These are phyloP conservation scores for Secale cereale DNA, from an alignment of 176 grass and related monocot genomes.

Conservation along the genomic window DNA sequence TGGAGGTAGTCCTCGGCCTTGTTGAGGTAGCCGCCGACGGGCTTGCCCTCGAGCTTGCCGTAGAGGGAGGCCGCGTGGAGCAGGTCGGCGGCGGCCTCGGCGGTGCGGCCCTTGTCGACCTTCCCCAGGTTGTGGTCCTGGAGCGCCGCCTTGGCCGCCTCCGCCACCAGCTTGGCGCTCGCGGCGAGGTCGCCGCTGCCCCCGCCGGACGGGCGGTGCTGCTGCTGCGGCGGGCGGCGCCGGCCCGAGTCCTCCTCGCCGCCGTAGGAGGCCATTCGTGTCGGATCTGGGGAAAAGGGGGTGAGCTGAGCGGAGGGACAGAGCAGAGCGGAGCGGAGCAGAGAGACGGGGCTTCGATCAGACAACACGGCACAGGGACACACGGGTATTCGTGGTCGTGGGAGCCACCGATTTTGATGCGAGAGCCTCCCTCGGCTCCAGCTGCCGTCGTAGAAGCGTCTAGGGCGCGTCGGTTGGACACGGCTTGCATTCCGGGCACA, in stretches of 20 bases:
- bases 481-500: neutral
- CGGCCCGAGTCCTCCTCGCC: conserved; percentile 21
- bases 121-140: conserved; percentile 55
- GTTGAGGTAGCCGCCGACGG: conserved; percentile 55
- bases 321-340: neutral
- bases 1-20: conserved; percentile 93
- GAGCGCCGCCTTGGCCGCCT: conserved; percentile 61
- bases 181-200: conserved; percentile 58
- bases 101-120: conserved; percentile 72
- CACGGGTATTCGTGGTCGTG: neutral
- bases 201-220: conserved; percentile 31
- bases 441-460: neutral
- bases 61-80: conserved; percentile 79
- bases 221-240: conserved; percentile 7
- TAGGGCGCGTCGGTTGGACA: neutral
- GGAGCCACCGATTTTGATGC: neutral
- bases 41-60: conserved; percentile 75
- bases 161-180: conserved; percentile 85
- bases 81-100: conserved; percentile 63
- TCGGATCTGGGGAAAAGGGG: conserved; percentile 21
- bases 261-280: conserved; percentile 48
- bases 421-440: neutral
- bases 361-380: neutral
- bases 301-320: neutral
- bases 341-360: neutral